phyloP scores from a whole-genome alignment of 2,329 filamentous ascomycete species.

The Trichoderma sp. region DNA sequence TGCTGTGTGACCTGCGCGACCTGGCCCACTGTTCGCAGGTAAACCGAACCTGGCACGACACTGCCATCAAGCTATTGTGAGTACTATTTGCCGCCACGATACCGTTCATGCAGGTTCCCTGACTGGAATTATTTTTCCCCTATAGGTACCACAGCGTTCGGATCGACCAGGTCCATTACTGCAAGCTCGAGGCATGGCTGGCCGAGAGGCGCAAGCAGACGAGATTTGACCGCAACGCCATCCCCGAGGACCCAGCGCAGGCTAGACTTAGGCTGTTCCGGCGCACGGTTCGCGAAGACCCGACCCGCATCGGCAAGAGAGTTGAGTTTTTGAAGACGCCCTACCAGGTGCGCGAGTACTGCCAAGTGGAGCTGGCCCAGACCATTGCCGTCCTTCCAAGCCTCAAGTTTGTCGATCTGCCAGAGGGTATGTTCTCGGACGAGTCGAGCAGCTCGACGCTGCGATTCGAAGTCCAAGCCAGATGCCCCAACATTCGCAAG shows the following conservation, averaged over 20 bases:
- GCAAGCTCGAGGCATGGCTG: slow-evolving; percentile 77
- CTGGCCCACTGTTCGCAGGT: slow-evolving; percentile 75
- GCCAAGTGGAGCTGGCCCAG: slow-evolving; percentile 77
- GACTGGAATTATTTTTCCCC: not conserved
- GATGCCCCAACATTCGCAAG: slow-evolving; percentile 80
- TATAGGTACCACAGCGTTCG: slow-evolving; percentile 80
- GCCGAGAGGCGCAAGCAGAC: slow-evolving; percentile 74
- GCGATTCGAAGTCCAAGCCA: slow-evolving; percentile 77
- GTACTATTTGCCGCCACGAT: slow-evolving; percentile 34
- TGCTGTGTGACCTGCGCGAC: slow-evolving; percentile 90
- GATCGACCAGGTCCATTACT: slow-evolving; percentile 94
- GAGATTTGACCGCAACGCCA: slow-evolving; percentile 71
- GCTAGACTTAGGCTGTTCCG: slow-evolving; percentile 74
- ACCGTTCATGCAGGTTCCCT: not conserved
- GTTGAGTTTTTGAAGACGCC: slow-evolving; percentile 83
- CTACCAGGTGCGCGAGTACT: slow-evolving; percentile 91
- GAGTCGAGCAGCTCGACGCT: slow-evolving; percentile 72
- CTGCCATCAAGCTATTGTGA: slow-evolving; percentile 57
- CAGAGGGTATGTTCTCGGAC: slow-evolving; percentile 81
- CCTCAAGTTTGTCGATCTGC: slow-evolving; percentile 84
- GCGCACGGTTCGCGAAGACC: slow-evolving; percentile 76
- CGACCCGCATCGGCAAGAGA: slow-evolving; percentile 61
- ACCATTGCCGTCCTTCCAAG: slow-evolving; percentile 82
- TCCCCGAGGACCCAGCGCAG: slow-evolving; percentile 75
- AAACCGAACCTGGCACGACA: slow-evolving; percentile 66